A percentile compares a stretch with the other conserved stretches of the same genome.
These are phyloP conservation scores for Metarhizium robertsii DNA, from an alignment of 2,329 filamentous ascomycete species.

Conservation along the genomic window DNA sequence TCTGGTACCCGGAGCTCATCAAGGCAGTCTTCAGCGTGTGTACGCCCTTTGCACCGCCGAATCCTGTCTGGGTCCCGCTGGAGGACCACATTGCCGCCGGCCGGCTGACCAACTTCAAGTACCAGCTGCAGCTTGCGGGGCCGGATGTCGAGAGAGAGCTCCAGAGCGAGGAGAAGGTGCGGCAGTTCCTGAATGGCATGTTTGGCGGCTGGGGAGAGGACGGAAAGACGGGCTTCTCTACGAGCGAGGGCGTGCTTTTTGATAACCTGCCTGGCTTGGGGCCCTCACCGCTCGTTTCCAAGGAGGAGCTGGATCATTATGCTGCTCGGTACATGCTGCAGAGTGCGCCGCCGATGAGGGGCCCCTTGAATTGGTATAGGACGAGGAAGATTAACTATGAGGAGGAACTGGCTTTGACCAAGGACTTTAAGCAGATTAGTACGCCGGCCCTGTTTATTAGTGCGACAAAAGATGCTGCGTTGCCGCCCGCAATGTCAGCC, in stretches of 20 bases:
- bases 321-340: conserved; percentile 59
- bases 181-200: conserved; percentile 60
- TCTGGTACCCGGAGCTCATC: conserved; percentile 65
- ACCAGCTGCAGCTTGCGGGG: conserved; percentile 73
- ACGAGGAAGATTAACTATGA: conserved; percentile 62
- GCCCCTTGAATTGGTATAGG: conserved; percentile 85
- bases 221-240: conserved; percentile 48
- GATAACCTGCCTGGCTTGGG: conserved; percentile 51
- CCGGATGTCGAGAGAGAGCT: conserved; percentile 53
- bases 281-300: conserved; percentile 48
- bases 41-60: conserved; percentile 60
- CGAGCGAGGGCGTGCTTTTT: conserved; percentile 52
- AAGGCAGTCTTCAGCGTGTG: conserved; percentile 70
- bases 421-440: conserved; percentile 44
- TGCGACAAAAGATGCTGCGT: conserved; percentile 59
- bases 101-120: conserved; percentile 60
- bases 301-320: conserved; percentile 71
- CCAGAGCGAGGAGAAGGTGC: conserved; percentile 51
- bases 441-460: conserved; percentile 67
- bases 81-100: conserved; percentile 48
- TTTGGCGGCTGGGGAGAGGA: conserved; percentile 56
- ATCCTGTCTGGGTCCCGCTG: conserved; percentile 42
- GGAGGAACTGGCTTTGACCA: conserved; percentile 57
- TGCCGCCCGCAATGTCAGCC: conserved; percentile 61
- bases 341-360: conserved; percentile 51